These are phyloP conservation scores for Podaxis mareebaensis DNA, from an alignment of 768 basidiomycete species.

Conservation along the genomic window DNA sequence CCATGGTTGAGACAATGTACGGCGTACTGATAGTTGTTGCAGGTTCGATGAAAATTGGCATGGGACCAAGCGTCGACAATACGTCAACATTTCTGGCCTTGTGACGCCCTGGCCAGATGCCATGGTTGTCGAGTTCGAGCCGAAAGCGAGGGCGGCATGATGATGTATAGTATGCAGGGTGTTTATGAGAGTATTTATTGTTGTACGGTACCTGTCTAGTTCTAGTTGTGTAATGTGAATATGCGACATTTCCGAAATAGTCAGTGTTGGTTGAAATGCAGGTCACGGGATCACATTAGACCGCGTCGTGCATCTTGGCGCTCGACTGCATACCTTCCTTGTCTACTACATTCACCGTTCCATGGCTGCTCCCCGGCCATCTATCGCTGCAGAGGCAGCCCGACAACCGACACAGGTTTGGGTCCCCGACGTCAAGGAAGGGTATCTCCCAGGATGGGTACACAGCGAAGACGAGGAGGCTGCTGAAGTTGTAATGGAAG, in stretches of 20 bases:
- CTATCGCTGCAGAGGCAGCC: constrained; percentile 70
- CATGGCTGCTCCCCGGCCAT: constrained; percentile 52
- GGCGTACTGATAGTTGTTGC: neutral
- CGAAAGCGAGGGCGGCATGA: neutral
- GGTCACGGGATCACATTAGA: constrained; percentile 16
- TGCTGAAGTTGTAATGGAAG: constrained; percentile 84
- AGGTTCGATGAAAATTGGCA: constrained; percentile 39
- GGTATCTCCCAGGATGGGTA: constrained; percentile 95
- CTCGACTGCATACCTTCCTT: constrained; percentile 3
- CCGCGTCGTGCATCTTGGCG: constrained; percentile 6
- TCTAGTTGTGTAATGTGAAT: neutral
- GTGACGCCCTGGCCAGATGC: constrained; percentile 46
- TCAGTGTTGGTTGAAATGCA: constrained; percentile 17
- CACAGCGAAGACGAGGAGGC: constrained; percentile 80
- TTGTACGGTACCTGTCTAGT: constrained; percentile 3
- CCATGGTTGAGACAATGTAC: neutral
- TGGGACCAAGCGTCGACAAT: constrained; percentile 30
- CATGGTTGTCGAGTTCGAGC: constrained; percentile 35
- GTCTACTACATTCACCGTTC: neutral
- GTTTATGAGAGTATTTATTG: neutral
- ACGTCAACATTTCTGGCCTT: constrained; percentile 36
- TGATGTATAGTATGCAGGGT: neutral
- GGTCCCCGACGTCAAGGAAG: constrained; percentile 91
- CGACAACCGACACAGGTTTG: constrained; percentile 90
- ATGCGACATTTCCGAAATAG: constrained; percentile 14